Evolutionary conservation across 208 protist genomes (phyloP), one percentile per base, ranked within the genome.

Genomic region (Trypanosoma boissoni): DNA sequence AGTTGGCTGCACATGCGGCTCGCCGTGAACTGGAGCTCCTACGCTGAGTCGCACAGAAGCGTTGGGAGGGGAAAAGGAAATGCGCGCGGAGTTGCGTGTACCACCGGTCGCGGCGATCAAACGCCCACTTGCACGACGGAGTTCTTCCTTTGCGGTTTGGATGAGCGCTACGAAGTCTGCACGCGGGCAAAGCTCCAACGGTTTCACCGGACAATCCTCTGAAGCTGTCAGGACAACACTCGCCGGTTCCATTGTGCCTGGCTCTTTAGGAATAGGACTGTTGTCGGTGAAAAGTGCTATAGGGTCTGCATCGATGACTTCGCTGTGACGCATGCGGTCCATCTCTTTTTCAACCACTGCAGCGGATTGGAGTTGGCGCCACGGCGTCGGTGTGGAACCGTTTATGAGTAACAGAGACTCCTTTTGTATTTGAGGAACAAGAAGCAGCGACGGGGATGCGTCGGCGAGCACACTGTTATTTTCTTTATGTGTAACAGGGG

Each of bases 101-200:
- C 73, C 54, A 7, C 73, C 54, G 26, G 88, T 27, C 4, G 68
- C 76, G 14, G 80, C 61, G 14, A 93, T 49, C 21, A 93, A 72
- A 29, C 76, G 87, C 37, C 84, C 68, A 48, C 86, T 84, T 8
- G 83, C 84, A 10, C 76, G 79, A 12, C 70, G 76, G 46, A 93
- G 68, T 55, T 91, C 74, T 39, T 78, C 79, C 52, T 83, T 74
- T 2, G 83, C 80, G 28, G 65, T 64, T 59, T 76, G 64, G 39
- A 93, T 75, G 58, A 93, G 57, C 49, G 69, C 69, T 18, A 52
- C 45, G 68, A 91, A 71, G 45, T 93, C 86, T 9, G 83, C 80
- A 53, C 80, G 87, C 27, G 82, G 67, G 14, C 78, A 43, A 31
- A 7, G 24, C 8, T 16, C 12, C 5, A 39, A 37, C 1, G 1